Evolutionary conservation across 768 basidiomycete species (phyloP).

Genomic region (Polyporus arcularius): DNA sequence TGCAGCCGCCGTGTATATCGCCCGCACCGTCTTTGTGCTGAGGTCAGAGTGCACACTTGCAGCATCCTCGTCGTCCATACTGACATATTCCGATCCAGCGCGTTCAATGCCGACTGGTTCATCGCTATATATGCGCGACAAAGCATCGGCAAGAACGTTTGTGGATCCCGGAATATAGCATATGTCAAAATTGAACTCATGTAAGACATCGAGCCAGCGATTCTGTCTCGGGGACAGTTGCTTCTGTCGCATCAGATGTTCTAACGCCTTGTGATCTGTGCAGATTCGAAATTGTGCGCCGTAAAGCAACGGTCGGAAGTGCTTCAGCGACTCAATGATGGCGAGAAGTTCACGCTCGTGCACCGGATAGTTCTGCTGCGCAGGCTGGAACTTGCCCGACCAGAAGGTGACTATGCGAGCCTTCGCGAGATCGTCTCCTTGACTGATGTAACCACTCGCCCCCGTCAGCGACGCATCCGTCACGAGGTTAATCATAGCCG

Average conservation of each 20-base stretch:
- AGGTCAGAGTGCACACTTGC: background rate
- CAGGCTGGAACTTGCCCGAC: constrained; percentile 27
- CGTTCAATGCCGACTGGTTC: constrained; percentile 12
- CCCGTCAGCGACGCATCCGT: constrained; percentile 26
- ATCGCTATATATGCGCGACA: constrained; percentile 14
- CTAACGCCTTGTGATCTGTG: constrained; percentile 23
- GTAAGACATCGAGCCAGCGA: constrained; percentile 19
- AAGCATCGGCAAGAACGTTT: constrained; percentile 20
- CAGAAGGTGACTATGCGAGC: constrained; percentile 24
- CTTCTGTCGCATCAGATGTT: constrained; percentile 15
- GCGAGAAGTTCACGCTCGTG: constrained; percentile 39
- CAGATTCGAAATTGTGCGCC: constrained; percentile 17
- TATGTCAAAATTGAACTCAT: constrained; percentile 22
- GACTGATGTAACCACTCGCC: constrained; percentile 19
- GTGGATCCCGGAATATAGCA: constrained; percentile 21
- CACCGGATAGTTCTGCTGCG: constrained; percentile 36
- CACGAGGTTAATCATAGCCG: constrained; percentile 22
- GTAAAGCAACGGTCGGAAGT: constrained; percentile 12
- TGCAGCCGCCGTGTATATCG: background rate
- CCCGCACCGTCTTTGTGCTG: background rate
- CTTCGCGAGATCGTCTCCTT: constrained; percentile 19
- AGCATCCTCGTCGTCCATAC: background rate
- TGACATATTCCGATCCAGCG: constrained; percentile 7
- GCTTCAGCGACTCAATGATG: constrained; percentile 39
- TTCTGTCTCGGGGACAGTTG: constrained; percentile 19